Evolutionary conservation across 202 grass and related monocot genomes (phyloP).

Genomic region (Alloteropsis angusta): DNA sequence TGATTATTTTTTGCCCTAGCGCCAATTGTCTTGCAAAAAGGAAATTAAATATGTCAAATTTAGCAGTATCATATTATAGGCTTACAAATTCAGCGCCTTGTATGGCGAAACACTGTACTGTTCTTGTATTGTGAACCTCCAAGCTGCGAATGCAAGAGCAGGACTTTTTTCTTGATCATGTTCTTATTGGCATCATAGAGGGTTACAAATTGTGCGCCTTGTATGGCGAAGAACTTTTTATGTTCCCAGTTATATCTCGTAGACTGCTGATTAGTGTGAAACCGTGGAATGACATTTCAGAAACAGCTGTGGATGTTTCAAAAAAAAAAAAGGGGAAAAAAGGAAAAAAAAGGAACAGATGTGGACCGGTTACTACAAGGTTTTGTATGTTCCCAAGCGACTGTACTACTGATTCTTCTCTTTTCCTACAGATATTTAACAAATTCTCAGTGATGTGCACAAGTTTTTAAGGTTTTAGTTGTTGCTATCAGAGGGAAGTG

Average conservation of each 20-base stretch:
- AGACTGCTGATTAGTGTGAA: neutral
- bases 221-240: too few species aligned
- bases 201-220: too few species aligned
- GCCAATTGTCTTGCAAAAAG: constrained; percentile 41
- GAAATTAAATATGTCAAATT: constrained; percentile 31
- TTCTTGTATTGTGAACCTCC: constrained; percentile 28
- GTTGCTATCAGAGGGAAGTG: too few species aligned
- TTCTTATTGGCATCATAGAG: neutral
- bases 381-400: neutral
- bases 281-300: neutral
- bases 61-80: constrained; percentile 43
- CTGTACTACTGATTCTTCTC: neutral
- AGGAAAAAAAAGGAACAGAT: too few species aligned
- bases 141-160: constrained; percentile 21
- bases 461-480: too few species aligned
- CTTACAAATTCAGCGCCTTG: constrained; percentile 25
- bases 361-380: neutral
- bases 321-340: too few species aligned
- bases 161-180: neutral
- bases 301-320: neutral
- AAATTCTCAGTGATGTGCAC: neutral
- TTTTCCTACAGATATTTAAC: neutral
- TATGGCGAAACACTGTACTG: constrained; percentile 10
- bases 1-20: constrained; percentile 48
- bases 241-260: neutral